Base-by-base conservation (phyloP, 1,139 yeast genomes). In the Keqinozyma sinolaborantium region DNA sequence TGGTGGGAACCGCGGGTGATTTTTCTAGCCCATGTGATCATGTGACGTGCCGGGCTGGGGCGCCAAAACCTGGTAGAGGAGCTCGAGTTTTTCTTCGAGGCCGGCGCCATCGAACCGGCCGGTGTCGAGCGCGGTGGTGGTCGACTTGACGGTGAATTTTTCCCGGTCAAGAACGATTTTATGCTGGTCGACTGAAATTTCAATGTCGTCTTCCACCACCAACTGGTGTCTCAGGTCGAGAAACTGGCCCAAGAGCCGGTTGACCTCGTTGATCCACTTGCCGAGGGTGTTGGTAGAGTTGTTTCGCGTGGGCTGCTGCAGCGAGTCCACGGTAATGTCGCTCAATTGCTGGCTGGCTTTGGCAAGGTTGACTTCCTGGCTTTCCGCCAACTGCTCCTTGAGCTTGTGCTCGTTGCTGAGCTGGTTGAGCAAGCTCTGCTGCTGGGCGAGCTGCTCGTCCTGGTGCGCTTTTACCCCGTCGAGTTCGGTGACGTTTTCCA, bases 201-300 rank as follows among this genome's bases (percentile, higher is more conserved):
- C 35, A 25, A 32, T 31, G 11, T 35, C 35, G n/a, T 38, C 44
- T 9, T 36, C 30, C 4, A 52, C 38, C 5, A 29, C 29, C 14
- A 50, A 35, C 11, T 42, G 36, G 14, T 43, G 31, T 20, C 33
- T 33, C 14, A 49, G 26, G 10, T 35, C 32, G 3, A 50, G 39
- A 33, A 56, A 51, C 12, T 40, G 40, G 14, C 46, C 32, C 30
- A 62, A 38, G 4, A 60, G 42, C 12, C 50, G 55, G 29, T 51
- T 58, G 48, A 58, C 48, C 25, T 54, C 56, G 29, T 51, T 49
- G 23, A 58, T 46, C 66, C 64, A 60, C 32, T 54, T 53, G 15
- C 62, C 64, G 18, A 57, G 55, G 12, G 44, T 35, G 20, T 48
- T 42, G 28, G 39, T n/a, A 14, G 9, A 15, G 9, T 4, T 8